Percentiles rank a stretch among this genome's conserved stretches.
phyloP scores from a whole-genome alignment of 257 asterid genomes.

The Agastache rugosa region DNA sequence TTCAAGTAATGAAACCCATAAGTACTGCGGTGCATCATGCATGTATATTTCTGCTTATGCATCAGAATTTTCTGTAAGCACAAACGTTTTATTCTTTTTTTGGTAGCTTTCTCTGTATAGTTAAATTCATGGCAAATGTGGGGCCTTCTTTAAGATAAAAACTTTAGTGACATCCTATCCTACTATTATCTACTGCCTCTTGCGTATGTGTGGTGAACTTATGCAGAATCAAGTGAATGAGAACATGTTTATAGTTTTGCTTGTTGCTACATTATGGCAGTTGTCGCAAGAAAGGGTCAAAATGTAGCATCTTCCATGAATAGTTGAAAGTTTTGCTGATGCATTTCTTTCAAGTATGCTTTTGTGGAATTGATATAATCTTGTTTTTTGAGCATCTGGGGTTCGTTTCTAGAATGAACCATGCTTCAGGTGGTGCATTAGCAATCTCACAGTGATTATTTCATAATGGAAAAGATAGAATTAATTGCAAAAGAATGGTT shows the following conservation, averaged over 20 bases:
- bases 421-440: not conserved
- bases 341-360: not conserved
- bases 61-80: not conserved
- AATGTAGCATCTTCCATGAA: not conserved
- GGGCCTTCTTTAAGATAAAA: not conserved
- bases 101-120: not conserved
- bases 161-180: not conserved
- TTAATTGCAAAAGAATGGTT: not conserved
- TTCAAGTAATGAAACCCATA: not conserved
- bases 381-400: not conserved
- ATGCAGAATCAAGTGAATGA: not conserved
- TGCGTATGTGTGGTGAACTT: not conserved
- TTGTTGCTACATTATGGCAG: not conserved
- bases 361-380: not conserved
- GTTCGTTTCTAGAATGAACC: conserved; percentile 7
- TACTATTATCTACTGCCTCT: not conserved
- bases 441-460: conserved; percentile 13
- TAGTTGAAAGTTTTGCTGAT: not conserved
- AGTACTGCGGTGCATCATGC: not conserved
- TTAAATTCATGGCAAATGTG: not conserved
- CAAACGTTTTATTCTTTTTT: not conserved
- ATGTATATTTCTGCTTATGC: not conserved
- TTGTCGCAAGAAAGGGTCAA: not conserved
- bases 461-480: conserved; percentile 5
- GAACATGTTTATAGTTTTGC: not conserved